Evolutionary conservation across 1,284 basidiomycete genomes (phyloP), one percentile per base, ranked within the genome.

Genomic region (Coniferiporia weirii): DNA sequence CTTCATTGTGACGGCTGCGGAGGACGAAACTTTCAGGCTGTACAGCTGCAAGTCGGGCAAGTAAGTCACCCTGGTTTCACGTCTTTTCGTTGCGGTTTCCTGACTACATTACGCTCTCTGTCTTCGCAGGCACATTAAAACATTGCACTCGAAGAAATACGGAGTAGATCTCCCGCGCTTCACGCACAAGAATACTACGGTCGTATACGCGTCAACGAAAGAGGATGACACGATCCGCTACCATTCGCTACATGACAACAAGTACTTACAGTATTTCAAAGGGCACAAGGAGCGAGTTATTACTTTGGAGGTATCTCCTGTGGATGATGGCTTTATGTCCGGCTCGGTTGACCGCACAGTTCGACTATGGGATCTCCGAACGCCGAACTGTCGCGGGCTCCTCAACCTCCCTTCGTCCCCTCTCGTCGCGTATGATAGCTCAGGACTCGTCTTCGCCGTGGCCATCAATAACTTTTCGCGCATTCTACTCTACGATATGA

Each of bases 301-400:
- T 22, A 95, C 95, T 0, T 75, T 99, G 12, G 90, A 96, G 68
- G 88, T 98, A 67, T 95, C 91, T 3, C 97, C 97, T 0, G 80
- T 89, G 1, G 91, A 98, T 68, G 96, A 99, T 68, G 91, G 91
- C 0, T 98, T 99, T 74, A 86, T 99, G 78, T 97, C 95, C 6
- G 92, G 87, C 1, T 93, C 95, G 0, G 79, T 92, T 66, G 95
- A 99, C 76, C 93, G 91, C 66, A 95, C 94, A 0, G 94, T 99
- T n/a, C 82, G 94, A 43, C 74, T 99, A 19, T 99, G 97, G 97
- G 97, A 99, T 72, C 78, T 98, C 47, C 85, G 95, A 38, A 78
- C 85, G 15, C 83, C 86, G 0, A 79, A 79, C 32, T 93, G 93
- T 69, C 84, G 90, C 57, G 87, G 88, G 9, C 76, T 90, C 43